Evolutionary conservation across 805 yeast genomes (phyloP).

Genomic region (Sugiyamaella smithiae): DNA sequence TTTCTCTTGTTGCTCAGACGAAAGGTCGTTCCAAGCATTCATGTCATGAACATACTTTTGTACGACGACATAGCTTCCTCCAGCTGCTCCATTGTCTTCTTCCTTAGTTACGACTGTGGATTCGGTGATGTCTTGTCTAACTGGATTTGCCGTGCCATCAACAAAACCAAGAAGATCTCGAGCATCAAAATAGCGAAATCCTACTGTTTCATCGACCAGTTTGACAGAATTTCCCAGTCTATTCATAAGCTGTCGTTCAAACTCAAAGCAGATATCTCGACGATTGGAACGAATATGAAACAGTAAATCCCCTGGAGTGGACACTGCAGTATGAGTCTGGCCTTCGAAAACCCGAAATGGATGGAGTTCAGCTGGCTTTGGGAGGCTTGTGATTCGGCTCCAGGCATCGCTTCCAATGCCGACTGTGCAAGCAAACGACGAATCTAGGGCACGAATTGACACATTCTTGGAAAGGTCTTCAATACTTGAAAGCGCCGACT

Average conservation of each 20-base stretch:
- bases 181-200: constrained; percentile 26
- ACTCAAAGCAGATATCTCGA: constrained; percentile 26
- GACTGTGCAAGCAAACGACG: constrained; percentile 15
- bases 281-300: constrained; percentile 26
- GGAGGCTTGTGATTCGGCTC: constrained; percentile 15
- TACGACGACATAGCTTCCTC: constrained; percentile 28
- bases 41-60: constrained; percentile 28
- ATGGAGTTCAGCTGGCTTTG: constrained; percentile 25
- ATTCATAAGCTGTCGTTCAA: constrained; percentile 18
- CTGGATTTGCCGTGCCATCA: constrained; percentile 29
- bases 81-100: constrained; percentile 16
- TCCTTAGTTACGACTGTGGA: constrained; percentile 14
- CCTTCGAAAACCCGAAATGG: constrained; percentile 25
- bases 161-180: constrained; percentile 29
- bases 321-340: constrained; percentile 20
- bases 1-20: constrained; percentile 23
- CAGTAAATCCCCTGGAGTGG: constrained; percentile 28
- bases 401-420: constrained; percentile 25
- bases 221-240: constrained; percentile 20
- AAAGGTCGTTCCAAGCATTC: constrained; percentile 21
- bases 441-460: constrained; percentile 11
- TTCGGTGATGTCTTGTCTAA: constrained; percentile 13
- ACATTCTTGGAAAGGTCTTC: constrained; percentile 13
- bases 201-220: constrained; percentile 27
- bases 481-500: constrained; percentile 12